Conservation (phyloP, 2,329 filamentous ascomycete genomes). For the Ciborinia camelliae region DNA sequence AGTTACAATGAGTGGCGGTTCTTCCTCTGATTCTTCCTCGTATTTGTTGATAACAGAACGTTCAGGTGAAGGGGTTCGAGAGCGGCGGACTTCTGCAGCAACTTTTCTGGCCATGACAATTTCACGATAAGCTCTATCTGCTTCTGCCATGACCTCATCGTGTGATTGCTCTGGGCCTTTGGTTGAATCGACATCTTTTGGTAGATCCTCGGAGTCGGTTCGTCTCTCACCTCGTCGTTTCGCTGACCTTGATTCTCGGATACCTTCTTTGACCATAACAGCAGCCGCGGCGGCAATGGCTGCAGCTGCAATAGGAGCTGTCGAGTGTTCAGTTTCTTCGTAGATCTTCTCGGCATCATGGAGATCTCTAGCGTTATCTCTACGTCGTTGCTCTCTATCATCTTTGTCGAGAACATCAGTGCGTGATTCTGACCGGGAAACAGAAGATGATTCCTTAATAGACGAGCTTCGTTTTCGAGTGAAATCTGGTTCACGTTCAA, state of each 20-base stretch:
- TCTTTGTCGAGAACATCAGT: slow-evolving; percentile 21
- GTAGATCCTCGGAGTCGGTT: slow-evolving; percentile 28
- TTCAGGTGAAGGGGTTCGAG: slow-evolving; percentile 50
- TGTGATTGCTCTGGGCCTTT: slow-evolving; percentile 24
- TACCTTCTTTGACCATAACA: slow-evolving; percentile 40
- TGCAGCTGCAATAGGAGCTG: slow-evolving; percentile 46
- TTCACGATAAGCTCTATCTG: slow-evolving; percentile 56
- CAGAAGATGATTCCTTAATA: slow-evolving; percentile 26
- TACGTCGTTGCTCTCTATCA: slow-evolving; percentile 15
- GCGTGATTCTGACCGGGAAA: slow-evolving; percentile 23
- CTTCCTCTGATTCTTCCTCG: slow-evolving; percentile 39
- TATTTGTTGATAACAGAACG: slow-evolving; percentile 56
- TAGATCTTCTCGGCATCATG: slow-evolving; percentile 46
- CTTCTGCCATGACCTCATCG: slow-evolving; percentile 54
- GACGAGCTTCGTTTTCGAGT: slow-evolving; percentile 31
- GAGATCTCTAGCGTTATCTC: slow-evolving; percentile 30
- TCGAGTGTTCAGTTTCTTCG: slow-evolving; percentile 47
- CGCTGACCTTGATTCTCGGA: slow-evolving; percentile 34
- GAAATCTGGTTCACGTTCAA: slow-evolving; percentile 51
- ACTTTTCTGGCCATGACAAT: slow-evolving; percentile 52
- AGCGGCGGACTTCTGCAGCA: slow-evolving; percentile 50
- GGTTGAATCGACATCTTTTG: slow-evolving; percentile 15
- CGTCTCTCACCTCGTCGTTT: slow-evolving; percentile 38
- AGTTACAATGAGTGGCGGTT: slow-evolving; percentile 49
- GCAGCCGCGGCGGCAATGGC: slow-evolving; percentile 48